Base-by-base conservation (phyloP, 1,284 basidiomycete species). In the Cutaneotrichosporon mucoides region DNA sequence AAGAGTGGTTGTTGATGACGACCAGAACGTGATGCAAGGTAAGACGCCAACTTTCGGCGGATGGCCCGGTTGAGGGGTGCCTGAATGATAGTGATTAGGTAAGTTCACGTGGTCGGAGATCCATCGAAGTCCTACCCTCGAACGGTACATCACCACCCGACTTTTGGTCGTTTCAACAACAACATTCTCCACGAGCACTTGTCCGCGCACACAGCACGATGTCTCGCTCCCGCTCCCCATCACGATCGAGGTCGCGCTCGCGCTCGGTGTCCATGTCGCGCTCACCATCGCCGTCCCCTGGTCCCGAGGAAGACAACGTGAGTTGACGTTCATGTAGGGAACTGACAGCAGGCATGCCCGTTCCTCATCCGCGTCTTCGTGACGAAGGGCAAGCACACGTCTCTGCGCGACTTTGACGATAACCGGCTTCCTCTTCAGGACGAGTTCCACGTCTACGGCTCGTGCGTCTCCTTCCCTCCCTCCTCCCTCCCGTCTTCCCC, bases 341-440 rank as follows among this genome's bases (percentile, higher is more conserved):
- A 16, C 57, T 56, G 16, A 55, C 51, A 15, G 16, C 57, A 65
- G 55, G 41, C 60, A 11, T 66, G 66, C 37, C 75, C 75, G 2
- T 73, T 74, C 61, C 65, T 74, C 42, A 72, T 76, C 55, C 67
- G 73, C n/a, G 55, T 74, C n/a, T 75, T 70, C 53, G 67, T 76
- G 24, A 71, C 69, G 6, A 73, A 72, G 54, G 68, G 69, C 10
- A 65, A 62, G 57, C 75, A 76, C 62, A 66, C 70, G 2, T 69
- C 71, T 3, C 63, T 76, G 46, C 44, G 62, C 9, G 75, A 75
- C 38, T 75, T 73, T 61, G 75, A 76, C 56, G 64, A 71, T 15
- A 73, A 71, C 6, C 59, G 60, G 36, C 70, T 75, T 7, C 75
- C 75, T 3, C 7, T 68, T 0, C 45, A 62, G 41, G 71, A 73